Evolutionary conservation across 768 basidiomycete genomes (phyloP), one percentile per base, ranked within the genome.

Genomic region (Solioccasus polychromus): DNA sequence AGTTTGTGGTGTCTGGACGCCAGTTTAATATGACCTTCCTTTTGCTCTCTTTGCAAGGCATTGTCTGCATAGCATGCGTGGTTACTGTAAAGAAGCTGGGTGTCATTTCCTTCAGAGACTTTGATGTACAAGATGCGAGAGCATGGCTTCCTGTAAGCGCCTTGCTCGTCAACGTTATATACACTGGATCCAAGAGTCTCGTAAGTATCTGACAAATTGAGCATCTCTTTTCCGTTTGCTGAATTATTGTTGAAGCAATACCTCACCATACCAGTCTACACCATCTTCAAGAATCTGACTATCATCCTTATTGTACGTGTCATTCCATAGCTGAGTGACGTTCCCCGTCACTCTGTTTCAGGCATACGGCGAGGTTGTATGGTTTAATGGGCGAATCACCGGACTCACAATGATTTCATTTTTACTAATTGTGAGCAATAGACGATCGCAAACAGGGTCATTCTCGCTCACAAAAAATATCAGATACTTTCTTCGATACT

Each of bases 241-340:
- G 5, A 39, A 38, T 18, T 18, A 9, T 35, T 11, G n/a, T n/a
- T 28, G 5, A 66, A 97, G 93, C 96, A 98, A 94, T 92, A 84
- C 68, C 75, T 99, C 39, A 89, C 83, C 53, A 98, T 99, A 68
- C 96, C 96, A 0, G 84, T 97, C 22, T 99, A 97, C 70, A 98
- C 96, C 1, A 98, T 99, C 52, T 98, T 98, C 80, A 99, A 99
- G 70, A 99, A 99, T 64, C 62, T 98, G 59, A 97, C 96, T n/a
- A 99, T 98, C 59, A 98, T 99, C 54, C 78, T 99, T 23, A 98
- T 98, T 61, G 94, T 92, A 52, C 54, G 86, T 74, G 8, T 19
- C 42, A 19, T 22, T 14, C 40, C 17, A 12, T 45, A 18, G 4
- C 18, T 6, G 23, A 15, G 32, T 47, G 43, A 29, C 8, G 19